Conservation (phyloP, 2,329 filamentous ascomycete genomes). For the Chrysoporthe puriensis region DNA sequence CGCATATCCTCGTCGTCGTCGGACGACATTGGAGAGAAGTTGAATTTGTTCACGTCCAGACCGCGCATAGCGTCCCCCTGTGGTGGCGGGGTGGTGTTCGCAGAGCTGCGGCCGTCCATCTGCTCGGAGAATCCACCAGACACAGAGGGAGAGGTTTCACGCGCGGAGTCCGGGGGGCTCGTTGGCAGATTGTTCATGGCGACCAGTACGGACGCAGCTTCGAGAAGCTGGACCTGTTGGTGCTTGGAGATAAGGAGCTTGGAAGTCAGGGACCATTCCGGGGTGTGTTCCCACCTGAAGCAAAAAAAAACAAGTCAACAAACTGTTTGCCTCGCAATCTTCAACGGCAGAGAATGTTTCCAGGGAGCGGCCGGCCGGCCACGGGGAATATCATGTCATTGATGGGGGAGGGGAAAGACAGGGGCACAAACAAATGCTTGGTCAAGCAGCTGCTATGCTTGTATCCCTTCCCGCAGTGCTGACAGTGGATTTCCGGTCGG, state of each 20-base stretch:
- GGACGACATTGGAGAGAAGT: conserved; percentile 51
- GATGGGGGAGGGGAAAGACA: conserved; percentile 51
- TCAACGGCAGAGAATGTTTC: conserved; percentile 32
- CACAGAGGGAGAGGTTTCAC: conserved; percentile 75
- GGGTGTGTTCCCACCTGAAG: conserved; percentile 97
- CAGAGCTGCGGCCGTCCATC: conserved; percentile 78
- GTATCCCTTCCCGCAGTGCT: conserved; percentile 99
- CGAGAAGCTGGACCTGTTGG: conserved; percentile 96
- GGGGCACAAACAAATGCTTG: conserved; percentile 97
- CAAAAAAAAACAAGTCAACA: conserved; percentile 46
- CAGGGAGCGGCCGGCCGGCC: conserved; percentile 21
- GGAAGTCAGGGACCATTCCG: conserved; percentile 95
- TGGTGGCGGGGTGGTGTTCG: conserved; percentile 90
- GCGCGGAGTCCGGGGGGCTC: conserved; percentile 67
- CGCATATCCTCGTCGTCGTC: conserved; percentile 63
- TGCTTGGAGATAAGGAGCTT: conserved; percentile 99
- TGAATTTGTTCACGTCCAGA: conserved; percentile 39
- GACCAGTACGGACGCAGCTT: conserved; percentile 94
- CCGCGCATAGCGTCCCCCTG: conserved; percentile 66
- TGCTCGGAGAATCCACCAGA: conserved; percentile 76
- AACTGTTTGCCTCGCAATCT: conserved; percentile 38
- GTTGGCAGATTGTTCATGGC: conserved; percentile 72
- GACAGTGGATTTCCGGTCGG: conserved; percentile 87
- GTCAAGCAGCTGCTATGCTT: conserved; percentile 99
- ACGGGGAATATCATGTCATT: conserved; percentile 40